phyloP scores from a whole-genome alignment of 169 alveolate genomes.

The Perkinsus marinus region DNA sequence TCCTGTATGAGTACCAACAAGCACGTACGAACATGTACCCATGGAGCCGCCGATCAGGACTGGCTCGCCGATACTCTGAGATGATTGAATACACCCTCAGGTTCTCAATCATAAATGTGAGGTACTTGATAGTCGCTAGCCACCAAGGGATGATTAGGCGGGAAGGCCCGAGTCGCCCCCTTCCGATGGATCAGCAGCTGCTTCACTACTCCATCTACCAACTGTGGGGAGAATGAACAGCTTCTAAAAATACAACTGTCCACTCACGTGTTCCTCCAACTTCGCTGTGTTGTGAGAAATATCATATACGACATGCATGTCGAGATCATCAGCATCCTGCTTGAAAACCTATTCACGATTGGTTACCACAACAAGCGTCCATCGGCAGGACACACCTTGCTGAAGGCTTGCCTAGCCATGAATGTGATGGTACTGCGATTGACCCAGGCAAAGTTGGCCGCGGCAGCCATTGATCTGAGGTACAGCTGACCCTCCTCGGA shows the following conservation, averaged over 20 bases:
- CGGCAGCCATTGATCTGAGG: conserved; percentile 69
- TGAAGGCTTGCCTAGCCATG: conserved; percentile 40
- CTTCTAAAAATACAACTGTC: neutral
- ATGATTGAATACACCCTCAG: neutral
- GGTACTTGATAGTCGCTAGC: conserved; percentile 58
- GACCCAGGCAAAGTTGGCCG: conserved; percentile 80
- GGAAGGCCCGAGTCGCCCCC: conserved; percentile 74
- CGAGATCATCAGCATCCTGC: conserved; percentile 67
- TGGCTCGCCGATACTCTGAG: conserved; percentile 57
- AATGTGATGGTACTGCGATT: conserved; percentile 50
- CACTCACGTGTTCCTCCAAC: conserved; percentile 35
- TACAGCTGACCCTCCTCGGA: conserved; percentile 58
- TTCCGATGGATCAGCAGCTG: conserved; percentile 65
- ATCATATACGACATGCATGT: conserved; percentile 75
- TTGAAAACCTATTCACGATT: conserved; percentile 39
- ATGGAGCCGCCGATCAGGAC: conserved; percentile 74
- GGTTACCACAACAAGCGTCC: neutral
- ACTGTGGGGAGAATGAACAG: conserved; percentile 3
- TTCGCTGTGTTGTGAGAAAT: conserved; percentile 75
- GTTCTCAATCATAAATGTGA: neutral
- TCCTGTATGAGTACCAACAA: conserved; percentile 56
- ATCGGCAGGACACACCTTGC: neutral
- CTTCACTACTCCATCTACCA: conserved; percentile 48
- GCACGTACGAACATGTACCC: conserved; percentile 71
- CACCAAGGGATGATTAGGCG: conserved; percentile 71